Evolutionary conservation across 345 rosid genomes (phyloP).

Genomic region (Citrus cavaleriei): DNA sequence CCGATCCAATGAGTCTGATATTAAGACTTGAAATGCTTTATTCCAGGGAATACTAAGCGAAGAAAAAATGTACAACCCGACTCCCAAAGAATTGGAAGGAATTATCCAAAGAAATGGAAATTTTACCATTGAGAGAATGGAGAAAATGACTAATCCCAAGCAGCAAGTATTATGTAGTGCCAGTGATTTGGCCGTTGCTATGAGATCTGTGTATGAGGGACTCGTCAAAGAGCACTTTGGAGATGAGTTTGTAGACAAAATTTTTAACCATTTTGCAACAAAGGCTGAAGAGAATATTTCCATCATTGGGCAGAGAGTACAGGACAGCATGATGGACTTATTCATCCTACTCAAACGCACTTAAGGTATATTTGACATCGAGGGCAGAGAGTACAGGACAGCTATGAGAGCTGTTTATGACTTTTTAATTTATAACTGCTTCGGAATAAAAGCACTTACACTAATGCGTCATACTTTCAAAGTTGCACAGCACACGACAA

Average conservation of each 20-base stretch:
- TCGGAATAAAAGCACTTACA: not conserved
- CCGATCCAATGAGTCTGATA: too few relatives aligned
- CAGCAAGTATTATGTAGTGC: not conserved
- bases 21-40: not conserved
- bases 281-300: not conserved
- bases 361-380: not conserved
- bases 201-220: constrained; percentile 20
- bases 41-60: constrained; percentile 7
- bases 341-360: not conserved
- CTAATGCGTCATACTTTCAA: too few relatives aligned
- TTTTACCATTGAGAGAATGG: constrained; percentile 3
- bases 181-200: too few relatives aligned
- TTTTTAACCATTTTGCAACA: not conserved
- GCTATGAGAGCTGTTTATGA: too few relatives aligned
- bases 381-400: too few relatives aligned
- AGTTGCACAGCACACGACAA: too few relatives aligned
- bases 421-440: too few relatives aligned
- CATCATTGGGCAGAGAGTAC: not conserved
- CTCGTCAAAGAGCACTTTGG: constrained; percentile 14
- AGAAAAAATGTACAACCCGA: constrained; percentile 10
- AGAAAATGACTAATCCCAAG: not conserved
- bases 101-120: not conserved
- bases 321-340: not conserved
- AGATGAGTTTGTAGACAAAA: not conserved
- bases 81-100: constrained; percentile 6